A percentile compares a stretch with the other conserved stretches of the same genome.
These are phyloP conservation scores for Vigna mungo DNA, from an alignment of 306 rosid species.

Conservation along the genomic window DNA sequence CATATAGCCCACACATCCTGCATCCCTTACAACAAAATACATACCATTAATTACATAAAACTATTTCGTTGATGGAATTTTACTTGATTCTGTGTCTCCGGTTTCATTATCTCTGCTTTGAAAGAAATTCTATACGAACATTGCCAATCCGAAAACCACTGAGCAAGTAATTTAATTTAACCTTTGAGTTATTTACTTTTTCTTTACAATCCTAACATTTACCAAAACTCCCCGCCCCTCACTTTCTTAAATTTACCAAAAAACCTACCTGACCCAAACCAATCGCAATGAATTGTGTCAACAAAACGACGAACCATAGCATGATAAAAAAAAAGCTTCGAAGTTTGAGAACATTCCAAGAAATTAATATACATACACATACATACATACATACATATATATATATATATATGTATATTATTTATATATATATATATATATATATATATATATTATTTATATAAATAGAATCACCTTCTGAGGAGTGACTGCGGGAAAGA, in stretches of 20 bases:
- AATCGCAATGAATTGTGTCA: background rate
- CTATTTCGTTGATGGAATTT: background rate
- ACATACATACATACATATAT: too few relatives aligned
- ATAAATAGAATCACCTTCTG: conserved; percentile 64
- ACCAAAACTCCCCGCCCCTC: background rate
- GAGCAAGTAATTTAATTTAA: background rate
- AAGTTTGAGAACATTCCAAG: background rate
- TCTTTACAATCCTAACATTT: background rate
- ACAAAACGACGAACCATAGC: conserved; percentile 15
- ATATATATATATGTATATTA: too few relatives aligned
- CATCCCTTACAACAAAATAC: background rate
- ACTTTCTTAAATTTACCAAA: background rate
- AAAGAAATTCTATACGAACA: conserved; percentile 1
- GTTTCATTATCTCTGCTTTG: background rate
- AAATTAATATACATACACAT: too few relatives aligned
- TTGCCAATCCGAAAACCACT: background rate
- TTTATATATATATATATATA: too few relatives aligned
- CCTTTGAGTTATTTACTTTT: background rate
- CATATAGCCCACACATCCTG: background rate
- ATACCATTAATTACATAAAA: background rate
- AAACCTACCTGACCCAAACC: background rate
- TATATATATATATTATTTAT: too few relatives aligned
- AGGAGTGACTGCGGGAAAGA: conserved; percentile 86
- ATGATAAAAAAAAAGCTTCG: background rate
- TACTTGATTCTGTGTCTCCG: background rate